Conservation (phyloP, 257 asterid species). For the Vinca minor region DNA sequence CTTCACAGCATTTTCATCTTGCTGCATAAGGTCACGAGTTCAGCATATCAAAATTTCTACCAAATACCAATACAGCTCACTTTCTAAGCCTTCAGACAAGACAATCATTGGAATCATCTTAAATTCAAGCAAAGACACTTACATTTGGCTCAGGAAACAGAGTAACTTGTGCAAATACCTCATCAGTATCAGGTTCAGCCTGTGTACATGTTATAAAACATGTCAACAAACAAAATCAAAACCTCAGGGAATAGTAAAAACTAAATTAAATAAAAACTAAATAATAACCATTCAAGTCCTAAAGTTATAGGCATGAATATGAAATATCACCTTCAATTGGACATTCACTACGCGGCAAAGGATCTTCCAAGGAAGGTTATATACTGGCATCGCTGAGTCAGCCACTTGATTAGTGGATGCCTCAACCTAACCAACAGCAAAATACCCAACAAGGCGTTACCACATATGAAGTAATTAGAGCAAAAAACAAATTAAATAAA, state of each 20-base stretch:
- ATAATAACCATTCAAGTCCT: neutral
- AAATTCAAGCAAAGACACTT: constrained; percentile 18
- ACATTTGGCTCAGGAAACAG: constrained; percentile 77
- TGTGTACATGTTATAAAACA: constrained; percentile 23
- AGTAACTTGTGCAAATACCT: constrained; percentile 87
- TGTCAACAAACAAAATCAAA: no score
- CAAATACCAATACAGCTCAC: neutral
- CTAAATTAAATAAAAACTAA: neutral
- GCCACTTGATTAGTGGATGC: constrained; percentile 94
- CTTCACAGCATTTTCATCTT: constrained; percentile 67
- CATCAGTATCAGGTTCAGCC: constrained; percentile 98
- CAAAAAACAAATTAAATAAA: no score
- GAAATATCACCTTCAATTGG: constrained; percentile 53
- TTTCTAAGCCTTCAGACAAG: neutral
- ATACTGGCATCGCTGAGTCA: constrained; percentile 87
- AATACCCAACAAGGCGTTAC: neutral
- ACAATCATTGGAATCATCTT: neutral
- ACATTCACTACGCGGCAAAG: constrained; percentile 82
- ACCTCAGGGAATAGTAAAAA: neutral
- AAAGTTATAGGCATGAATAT: neutral
- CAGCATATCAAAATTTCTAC: constrained; percentile 4
- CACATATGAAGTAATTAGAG: no score
- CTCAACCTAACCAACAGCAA: constrained; percentile 51
- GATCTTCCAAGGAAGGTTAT: constrained; percentile 82
- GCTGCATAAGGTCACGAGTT: constrained; percentile 35